These are phyloP conservation scores for Raphanus hybrid DNA, from an alignment of 441 rosid species.

Conservation along the genomic window DNA sequence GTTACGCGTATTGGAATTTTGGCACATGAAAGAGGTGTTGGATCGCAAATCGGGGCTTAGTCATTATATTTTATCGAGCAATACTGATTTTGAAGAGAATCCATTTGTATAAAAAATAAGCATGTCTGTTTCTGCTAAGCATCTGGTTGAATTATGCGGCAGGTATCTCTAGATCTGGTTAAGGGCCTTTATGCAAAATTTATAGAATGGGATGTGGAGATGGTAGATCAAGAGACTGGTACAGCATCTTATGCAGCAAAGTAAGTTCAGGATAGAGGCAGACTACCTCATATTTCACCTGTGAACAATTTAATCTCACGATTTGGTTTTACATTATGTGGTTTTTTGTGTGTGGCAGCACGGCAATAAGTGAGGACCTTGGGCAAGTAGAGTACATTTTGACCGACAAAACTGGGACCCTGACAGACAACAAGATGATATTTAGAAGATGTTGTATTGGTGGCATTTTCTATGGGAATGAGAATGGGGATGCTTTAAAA, in stretches of 20 bases:
- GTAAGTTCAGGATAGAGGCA: conserved; percentile 58
- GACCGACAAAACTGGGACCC: conserved; percentile 99
- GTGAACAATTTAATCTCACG: conserved; percentile 14
- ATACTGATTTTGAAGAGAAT: conserved; percentile 11
- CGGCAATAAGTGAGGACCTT: conserved; percentile 99
- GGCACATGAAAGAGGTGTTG: conserved; percentile 19
- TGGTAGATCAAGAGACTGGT: conserved; percentile 88
- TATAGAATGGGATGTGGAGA: conserved; percentile 97
- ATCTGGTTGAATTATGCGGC: conserved; percentile 34
- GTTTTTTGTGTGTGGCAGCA: conserved; percentile 81
- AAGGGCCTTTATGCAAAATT: conserved; percentile 98
- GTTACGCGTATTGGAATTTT: background rate
- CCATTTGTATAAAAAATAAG: background rate
- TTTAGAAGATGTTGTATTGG: conserved; percentile 94
- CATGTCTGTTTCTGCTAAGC: conserved; percentile 27
- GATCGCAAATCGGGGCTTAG: background rate
- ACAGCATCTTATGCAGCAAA: conserved; percentile 90
- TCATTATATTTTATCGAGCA: background rate
- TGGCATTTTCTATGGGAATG: conserved; percentile 89
- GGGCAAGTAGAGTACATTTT: conserved; percentile 99
- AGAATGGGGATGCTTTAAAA: conserved; percentile 91
- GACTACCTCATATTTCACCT: conserved; percentile 21
- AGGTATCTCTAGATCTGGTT: conserved; percentile 99
- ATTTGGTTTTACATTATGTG: conserved; percentile 34
- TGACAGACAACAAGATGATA: conserved; percentile 97